These are phyloP conservation scores for Soucietia sequanensis DNA, from an alignment of 805 yeast species.

Conservation along the genomic window DNA sequence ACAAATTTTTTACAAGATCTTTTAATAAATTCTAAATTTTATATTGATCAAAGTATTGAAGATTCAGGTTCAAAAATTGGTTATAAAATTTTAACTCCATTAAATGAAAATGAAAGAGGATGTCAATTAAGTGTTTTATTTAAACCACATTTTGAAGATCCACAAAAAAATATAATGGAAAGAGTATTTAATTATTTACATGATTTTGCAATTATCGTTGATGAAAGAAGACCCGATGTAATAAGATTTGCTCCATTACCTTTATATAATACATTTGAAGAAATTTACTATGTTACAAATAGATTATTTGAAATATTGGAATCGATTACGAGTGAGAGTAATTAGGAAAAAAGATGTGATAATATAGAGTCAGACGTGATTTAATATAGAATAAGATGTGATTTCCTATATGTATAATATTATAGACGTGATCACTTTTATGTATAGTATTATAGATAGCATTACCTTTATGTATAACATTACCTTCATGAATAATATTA, in stretches of 20 bases:
- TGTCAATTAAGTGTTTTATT: slow-evolving; percentile 80
- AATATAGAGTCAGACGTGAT: not conserved
- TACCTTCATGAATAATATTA: too few species aligned
- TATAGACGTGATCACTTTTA: too few species aligned
- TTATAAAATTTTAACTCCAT: slow-evolving; percentile 76
- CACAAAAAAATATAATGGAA: slow-evolving; percentile 58
- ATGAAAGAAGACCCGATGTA: slow-evolving; percentile 90
- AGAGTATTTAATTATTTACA: slow-evolving; percentile 49
- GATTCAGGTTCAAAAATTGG: slow-evolving; percentile 24
- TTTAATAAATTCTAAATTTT: slow-evolving; percentile 48
- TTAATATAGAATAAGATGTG: too few species aligned
- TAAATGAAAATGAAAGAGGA: slow-evolving; percentile 57
- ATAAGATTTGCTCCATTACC: slow-evolving; percentile 87
- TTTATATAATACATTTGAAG: slow-evolving; percentile 72
- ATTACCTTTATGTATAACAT: too few species aligned
- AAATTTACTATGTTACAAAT: slow-evolving; percentile 49
- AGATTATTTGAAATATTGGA: slow-evolving; percentile 35
- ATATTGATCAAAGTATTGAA: slow-evolving; percentile 24
- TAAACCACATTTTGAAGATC: slow-evolving; percentile 35
- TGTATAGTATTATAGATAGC: too few species aligned
- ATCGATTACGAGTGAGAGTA: not conserved
- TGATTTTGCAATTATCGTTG: slow-evolving; percentile 69
- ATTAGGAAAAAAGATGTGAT: not conserved
- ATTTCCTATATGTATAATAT: too few species aligned
- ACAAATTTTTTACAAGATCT: slow-evolving; percentile 55